Percentiles rank a stretch among this genome's conserved stretches.
Conservation (phyloP, 164 flowering plant genomes). For the Nymphaea colorata region DNA sequence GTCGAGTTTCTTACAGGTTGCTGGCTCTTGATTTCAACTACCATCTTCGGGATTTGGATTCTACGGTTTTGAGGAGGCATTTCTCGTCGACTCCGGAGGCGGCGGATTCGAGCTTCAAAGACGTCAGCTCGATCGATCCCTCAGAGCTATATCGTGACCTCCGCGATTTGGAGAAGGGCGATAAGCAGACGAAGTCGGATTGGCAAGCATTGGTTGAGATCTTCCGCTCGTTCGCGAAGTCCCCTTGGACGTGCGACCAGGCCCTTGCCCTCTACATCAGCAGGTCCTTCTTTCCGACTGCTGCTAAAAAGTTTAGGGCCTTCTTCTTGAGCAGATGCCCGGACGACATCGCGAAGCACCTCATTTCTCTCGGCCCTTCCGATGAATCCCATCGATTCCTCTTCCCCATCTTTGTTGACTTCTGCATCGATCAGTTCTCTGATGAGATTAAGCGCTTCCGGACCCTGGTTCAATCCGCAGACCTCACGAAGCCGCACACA, state of each 20-base stretch:
- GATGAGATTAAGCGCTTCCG: constrained; percentile 67
- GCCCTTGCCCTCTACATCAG: constrained; percentile 80
- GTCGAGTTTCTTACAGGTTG: not conserved
- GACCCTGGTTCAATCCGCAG: constrained; percentile 55
- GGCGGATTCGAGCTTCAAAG: not conserved
- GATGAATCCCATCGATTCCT: constrained; percentile 45
- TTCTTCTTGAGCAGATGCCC: constrained; percentile 47
- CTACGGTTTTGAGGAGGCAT: not conserved
- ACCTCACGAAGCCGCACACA: constrained; percentile 80
- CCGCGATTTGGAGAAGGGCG: constrained; percentile 13
- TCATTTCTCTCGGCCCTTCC: constrained; percentile 47
- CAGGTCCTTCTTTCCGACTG: constrained; percentile 60
- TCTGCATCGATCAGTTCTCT: constrained; percentile 66
- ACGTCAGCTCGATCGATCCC: constrained; percentile 1
- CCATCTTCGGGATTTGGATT: not conserved
- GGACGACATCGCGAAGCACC: constrained; percentile 31
- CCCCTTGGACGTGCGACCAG: constrained; percentile 81
- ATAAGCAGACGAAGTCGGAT: constrained; percentile 21
- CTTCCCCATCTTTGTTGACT: constrained; percentile 80
- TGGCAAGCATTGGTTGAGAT: constrained; percentile 35
- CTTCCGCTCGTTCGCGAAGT: constrained; percentile 32
- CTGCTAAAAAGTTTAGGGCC: constrained; percentile 36
- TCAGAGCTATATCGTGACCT: constrained; percentile 46
- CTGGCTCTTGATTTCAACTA: not conserved
- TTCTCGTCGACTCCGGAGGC: not conserved